A percentile compares a stretch with the other conserved stretches of the same genome.
Evolutionary conservation across 208 protist genomes (phyloP).

Genomic region (Tritrichomonas foetus): DNA sequence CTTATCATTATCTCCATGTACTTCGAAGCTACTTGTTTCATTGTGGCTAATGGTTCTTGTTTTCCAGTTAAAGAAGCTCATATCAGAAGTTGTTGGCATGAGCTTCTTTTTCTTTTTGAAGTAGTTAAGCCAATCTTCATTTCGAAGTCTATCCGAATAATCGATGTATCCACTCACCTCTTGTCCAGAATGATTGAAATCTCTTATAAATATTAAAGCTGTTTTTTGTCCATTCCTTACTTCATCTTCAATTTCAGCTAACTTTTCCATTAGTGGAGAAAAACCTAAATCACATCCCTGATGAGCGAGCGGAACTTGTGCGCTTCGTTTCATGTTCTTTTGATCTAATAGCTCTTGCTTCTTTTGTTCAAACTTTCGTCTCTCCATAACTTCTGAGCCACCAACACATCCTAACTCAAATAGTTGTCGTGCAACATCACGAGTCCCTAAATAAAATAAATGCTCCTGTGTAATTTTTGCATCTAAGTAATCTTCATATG

Average conservation of each 20-base stretch:
- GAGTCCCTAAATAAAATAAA: constrained; percentile 62
- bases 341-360: constrained; percentile 53
- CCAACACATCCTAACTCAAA: constrained; percentile 90
- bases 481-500: constrained; percentile 71
- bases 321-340: not conserved
- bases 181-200: constrained; percentile 77
- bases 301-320: constrained; percentile 63
- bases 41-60: constrained; percentile 67
- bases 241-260: constrained; percentile 85
- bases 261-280: constrained; percentile 75
- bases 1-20: not conserved
- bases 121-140: constrained; percentile 77
- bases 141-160: constrained; percentile 76
- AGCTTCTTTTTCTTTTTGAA: constrained; percentile 70
- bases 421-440: constrained; percentile 64
- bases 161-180: constrained; percentile 94
- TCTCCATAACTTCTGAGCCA: constrained; percentile 61
- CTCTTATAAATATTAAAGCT: constrained; percentile 89
- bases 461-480: constrained; percentile 63
- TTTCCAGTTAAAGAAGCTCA: constrained; percentile 96
- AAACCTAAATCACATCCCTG: constrained; percentile 72
- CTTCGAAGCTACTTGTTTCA: not conserved
- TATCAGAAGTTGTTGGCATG: constrained; percentile 80
- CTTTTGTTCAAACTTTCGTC: constrained; percentile 68
- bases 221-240: constrained; percentile 70